These are phyloP conservation scores for Tremella yokohamensis DNA, from an alignment of 768 basidiomycete species.

Conservation along the genomic window DNA sequence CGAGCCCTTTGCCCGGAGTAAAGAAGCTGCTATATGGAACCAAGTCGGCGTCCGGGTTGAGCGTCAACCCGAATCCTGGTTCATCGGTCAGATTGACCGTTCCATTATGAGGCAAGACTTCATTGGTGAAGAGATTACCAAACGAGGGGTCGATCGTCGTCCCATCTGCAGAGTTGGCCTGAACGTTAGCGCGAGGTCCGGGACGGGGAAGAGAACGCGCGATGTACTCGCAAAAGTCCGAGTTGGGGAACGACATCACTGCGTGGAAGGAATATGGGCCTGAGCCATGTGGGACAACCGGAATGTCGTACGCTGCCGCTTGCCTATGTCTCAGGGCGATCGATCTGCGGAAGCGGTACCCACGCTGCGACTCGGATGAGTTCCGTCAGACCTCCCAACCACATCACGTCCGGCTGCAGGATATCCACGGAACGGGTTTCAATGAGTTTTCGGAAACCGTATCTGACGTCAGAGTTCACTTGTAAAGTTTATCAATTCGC, in stretches of 20 bases:
- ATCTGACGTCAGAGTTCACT: too few relatives aligned
- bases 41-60: constrained; percentile 53
- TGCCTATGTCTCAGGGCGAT: too few relatives aligned
- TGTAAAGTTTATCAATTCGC: too few relatives aligned
- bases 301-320: constrained; percentile 56
- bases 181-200: constrained; percentile 8
- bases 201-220: constrained; percentile 10
- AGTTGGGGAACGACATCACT: constrained; percentile 54
- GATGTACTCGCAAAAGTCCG: constrained; percentile 51
- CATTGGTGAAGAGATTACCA: constrained; percentile 55
- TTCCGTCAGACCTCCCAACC: too few relatives aligned
- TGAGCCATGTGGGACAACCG: constrained; percentile 56
- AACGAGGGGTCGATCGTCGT: constrained; percentile 53
- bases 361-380: too few relatives aligned
- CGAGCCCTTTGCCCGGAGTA: constrained; percentile 27
- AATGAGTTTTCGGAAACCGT: too few relatives aligned
- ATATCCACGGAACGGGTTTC: too few relatives aligned
- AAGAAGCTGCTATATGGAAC: constrained; percentile 46
- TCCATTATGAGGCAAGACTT: constrained; percentile 53
- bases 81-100: constrained; percentile 51
- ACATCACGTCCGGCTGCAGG: too few relatives aligned
- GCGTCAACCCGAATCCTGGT: constrained; percentile 54
- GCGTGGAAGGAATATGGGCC: constrained; percentile 57
- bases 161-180: constrained; percentile 55
- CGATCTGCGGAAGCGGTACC: too few relatives aligned